These are phyloP conservation scores for Cyathus striatus DNA, from an alignment of 768 basidiomycete genomes.

Conservation along the genomic window DNA sequence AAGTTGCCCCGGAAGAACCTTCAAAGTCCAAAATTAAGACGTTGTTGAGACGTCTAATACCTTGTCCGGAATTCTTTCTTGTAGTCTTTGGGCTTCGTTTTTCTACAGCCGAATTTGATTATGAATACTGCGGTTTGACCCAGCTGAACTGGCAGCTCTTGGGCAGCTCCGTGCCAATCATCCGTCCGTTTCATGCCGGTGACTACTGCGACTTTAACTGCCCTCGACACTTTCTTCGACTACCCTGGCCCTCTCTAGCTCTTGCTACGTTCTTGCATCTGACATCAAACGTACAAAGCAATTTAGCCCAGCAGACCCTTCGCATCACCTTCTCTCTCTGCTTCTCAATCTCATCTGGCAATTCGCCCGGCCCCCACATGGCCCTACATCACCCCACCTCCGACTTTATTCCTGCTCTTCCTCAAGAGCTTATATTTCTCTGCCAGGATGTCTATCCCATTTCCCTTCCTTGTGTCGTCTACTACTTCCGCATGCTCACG, in stretches of 20 bases:
- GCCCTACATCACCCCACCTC: neutral
- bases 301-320: neutral
- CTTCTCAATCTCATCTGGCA: neutral
- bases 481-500: constrained; percentile 15
- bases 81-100: no score
- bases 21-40: no score
- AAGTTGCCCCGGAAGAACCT: no score
- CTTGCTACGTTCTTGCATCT: neutral
- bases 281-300: neutral
- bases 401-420: neutral
- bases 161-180: neutral
- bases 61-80: no score
- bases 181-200: neutral
- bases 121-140: no score
- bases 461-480: neutral
- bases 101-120: no score
- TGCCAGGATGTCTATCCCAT: neutral
- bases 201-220: neutral
- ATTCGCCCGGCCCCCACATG: neutral
- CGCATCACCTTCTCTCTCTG: neutral
- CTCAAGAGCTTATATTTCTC: neutral
- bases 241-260: neutral
- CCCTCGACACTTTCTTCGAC: neutral
- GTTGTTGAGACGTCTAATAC: no score
- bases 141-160: neutral